Base-by-base conservation (phyloP, 257 asterid species). In the Eucommia ulmoides region DNA sequence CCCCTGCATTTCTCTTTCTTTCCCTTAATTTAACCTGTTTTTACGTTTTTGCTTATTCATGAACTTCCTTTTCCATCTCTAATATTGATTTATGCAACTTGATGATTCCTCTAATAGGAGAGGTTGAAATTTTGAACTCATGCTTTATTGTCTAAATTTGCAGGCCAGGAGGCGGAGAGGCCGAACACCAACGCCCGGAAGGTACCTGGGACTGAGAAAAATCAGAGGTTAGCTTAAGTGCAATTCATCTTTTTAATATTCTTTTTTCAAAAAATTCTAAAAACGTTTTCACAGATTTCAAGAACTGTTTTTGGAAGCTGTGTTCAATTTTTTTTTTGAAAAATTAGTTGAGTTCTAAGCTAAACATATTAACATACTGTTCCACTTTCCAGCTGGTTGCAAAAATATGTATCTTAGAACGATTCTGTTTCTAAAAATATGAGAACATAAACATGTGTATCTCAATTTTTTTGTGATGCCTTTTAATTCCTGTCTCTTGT, bases 141-240 rank as follows among this genome's bases (percentile, higher is more conserved):
- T 26, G n/a, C 3, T 21, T 53, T 22, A 2, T n/a, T 18, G 19
- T 1, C 20, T 33, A 62, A n/a, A 18, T 45, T 10, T 59, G 50
- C 79, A 88, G 97, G 92, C 97, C 15, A 74, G 80, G 78, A 66
- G 95, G 44, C 64, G 85, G 45, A 77, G 93, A 66, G 97, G 97
- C 8, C 79, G 94, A 23, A 84, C 97, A 35, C 97, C 97, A 23
- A 88, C 95, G 49, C 97, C 95, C 0, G 94, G 97, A 51, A 73
- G 71, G 72, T 88, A 88, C 55, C 88, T 84, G 42, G 94, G 97
- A 47, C 66, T 77, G 52, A 68, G 70, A 61, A 70, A 78, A 1
- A 61, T 41, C 35, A 74, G 55, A 3, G 93, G 97, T 88, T 56
- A 64, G 82, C 22, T 52, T 0, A 2, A 2, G n/a, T 10, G 48